A percentile compares a stretch with the other conserved stretches of the same genome.
phyloP scores from a whole-genome alignment of 2,329 filamentous ascomycete species.

The Xylaria sp. region DNA sequence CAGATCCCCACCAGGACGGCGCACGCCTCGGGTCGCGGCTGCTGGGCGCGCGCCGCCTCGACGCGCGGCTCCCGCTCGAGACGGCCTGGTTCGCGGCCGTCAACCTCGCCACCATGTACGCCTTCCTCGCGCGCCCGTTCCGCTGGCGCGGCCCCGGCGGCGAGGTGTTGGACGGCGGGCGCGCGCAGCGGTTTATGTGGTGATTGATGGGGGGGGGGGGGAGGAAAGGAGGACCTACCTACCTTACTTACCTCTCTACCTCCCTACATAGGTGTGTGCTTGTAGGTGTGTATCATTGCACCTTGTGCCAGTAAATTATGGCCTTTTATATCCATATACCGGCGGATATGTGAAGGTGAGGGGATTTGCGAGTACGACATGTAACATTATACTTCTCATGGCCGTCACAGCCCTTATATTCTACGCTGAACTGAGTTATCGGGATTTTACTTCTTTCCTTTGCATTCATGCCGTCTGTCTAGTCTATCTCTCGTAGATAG shows the following conservation, averaged over 20 bases:
- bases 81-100: constrained; percentile 69
- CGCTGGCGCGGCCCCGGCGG: constrained; percentile 62
- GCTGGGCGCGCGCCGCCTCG: constrained; percentile 4
- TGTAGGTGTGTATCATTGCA: too few relatives aligned
- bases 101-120: constrained; percentile 67
- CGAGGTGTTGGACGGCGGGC: constrained; percentile 54
- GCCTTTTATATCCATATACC: too few relatives aligned
- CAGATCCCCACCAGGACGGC: not conserved
- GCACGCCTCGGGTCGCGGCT: constrained; percentile 13
- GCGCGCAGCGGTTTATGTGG: constrained; percentile 82
- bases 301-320: too few relatives aligned
- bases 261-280: too few relatives aligned
- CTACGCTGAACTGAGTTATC: too few relatives aligned
- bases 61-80: constrained; percentile 52
- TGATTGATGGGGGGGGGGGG: too few relatives aligned
- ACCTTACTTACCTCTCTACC: too few relatives aligned
- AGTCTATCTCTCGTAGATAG: too few relatives aligned
- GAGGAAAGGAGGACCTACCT: too few relatives aligned
- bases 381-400: not conserved
- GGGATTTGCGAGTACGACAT: too few relatives aligned
- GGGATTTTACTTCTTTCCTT: constrained; percentile 3
- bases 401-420: too few relatives aligned
- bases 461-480: constrained; percentile 10
- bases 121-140: constrained; percentile 72
- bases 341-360: too few relatives aligned